These are phyloP conservation scores for Lactarius sanguifluus DNA, from an alignment of 768 basidiomycete species.

Conservation along the genomic window DNA sequence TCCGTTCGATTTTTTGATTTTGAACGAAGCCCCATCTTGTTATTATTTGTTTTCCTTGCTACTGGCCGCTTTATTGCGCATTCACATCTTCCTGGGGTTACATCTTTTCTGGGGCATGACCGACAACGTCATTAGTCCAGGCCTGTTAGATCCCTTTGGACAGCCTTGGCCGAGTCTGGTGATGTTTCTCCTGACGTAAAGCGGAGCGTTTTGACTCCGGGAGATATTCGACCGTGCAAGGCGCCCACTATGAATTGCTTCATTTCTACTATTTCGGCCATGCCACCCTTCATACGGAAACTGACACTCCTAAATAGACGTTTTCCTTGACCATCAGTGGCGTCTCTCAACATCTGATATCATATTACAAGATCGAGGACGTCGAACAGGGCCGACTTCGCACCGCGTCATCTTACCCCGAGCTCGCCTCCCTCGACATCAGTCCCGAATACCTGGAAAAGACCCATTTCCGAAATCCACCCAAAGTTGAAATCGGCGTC, in stretches of 20 bases:
- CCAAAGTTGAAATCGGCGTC: conserved; percentile 79
- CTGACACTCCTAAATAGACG: conserved; percentile 51
- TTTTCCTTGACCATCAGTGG: conserved; percentile 86
- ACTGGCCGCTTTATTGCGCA: conserved; percentile 1
- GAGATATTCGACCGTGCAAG: not conserved
- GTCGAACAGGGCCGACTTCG: conserved; percentile 86
- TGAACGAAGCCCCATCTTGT: not conserved
- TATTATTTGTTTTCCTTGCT: not conserved
- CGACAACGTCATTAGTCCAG: conserved; percentile 17
- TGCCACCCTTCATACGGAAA: conserved; percentile 14
- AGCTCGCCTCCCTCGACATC: conserved; percentile 84
- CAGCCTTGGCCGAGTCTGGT: conserved; percentile 13
- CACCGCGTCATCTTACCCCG: conserved; percentile 83
- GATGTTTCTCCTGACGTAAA: conserved; percentile 21
- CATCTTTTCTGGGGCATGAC: not conserved
- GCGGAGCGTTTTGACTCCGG: not conserved
- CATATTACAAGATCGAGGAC: conserved; percentile 92
- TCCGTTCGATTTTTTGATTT: conserved; percentile 39
- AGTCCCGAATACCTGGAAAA: conserved; percentile 86
- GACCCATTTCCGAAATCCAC: conserved; percentile 88
- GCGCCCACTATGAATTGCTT: conserved; percentile 7
- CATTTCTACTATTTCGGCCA: conserved; percentile 8
- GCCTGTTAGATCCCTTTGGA: conserved; percentile 9
- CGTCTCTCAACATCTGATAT: conserved; percentile 88
- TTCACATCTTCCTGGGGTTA: not conserved